phyloP scores from a whole-genome alignment of 1,284 basidiomycete species.

The Cutaneotrichosporon daszewskae region DNA sequence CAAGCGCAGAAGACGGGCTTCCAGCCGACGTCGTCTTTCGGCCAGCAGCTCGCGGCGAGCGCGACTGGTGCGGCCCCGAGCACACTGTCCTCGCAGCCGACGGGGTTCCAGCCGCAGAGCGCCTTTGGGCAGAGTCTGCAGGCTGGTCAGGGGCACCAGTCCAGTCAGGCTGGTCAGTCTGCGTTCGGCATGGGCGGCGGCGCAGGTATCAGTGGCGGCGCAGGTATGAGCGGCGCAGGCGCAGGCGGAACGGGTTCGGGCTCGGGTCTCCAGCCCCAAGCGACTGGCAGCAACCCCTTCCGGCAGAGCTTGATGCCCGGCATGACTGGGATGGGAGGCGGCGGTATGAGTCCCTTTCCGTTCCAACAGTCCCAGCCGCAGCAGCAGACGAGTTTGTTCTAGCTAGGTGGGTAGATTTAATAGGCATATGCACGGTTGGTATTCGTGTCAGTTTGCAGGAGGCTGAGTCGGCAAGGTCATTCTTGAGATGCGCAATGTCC shows the following conservation, averaged over 20 bases:
- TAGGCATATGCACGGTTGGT: too few relatives aligned
- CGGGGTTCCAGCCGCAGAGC: slow-evolving; percentile 72
- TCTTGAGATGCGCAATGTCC: too few relatives aligned
- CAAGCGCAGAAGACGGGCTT: slow-evolving; percentile 50
- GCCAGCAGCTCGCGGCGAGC: slow-evolving; percentile 60
- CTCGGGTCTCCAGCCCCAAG: slow-evolving; percentile 16
- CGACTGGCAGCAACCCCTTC: slow-evolving; percentile 35
- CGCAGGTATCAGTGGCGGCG: background rate
- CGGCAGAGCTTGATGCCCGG: slow-evolving; percentile 19
- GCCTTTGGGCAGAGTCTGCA: slow-evolving; percentile 69
- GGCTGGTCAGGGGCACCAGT: too few relatives aligned
- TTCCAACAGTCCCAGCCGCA: background rate
- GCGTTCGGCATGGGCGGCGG: background rate
- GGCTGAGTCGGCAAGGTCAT: too few relatives aligned
- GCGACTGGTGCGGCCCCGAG: background rate
- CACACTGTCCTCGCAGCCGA: slow-evolving; percentile 18
- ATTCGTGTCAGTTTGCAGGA: too few relatives aligned
- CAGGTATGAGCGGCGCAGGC: background rate
- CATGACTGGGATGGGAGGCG: background rate
- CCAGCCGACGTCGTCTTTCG: slow-evolving; percentile 82
- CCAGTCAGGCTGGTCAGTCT: background rate
- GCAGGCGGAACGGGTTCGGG: too few relatives aligned
- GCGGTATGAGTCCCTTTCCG: background rate
- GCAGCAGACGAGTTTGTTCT: too few relatives aligned
- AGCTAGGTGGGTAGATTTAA: too few relatives aligned